These are phyloP conservation scores for Trametes cingulata DNA, from an alignment of 768 basidiomycete genomes.

Conservation along the genomic window DNA sequence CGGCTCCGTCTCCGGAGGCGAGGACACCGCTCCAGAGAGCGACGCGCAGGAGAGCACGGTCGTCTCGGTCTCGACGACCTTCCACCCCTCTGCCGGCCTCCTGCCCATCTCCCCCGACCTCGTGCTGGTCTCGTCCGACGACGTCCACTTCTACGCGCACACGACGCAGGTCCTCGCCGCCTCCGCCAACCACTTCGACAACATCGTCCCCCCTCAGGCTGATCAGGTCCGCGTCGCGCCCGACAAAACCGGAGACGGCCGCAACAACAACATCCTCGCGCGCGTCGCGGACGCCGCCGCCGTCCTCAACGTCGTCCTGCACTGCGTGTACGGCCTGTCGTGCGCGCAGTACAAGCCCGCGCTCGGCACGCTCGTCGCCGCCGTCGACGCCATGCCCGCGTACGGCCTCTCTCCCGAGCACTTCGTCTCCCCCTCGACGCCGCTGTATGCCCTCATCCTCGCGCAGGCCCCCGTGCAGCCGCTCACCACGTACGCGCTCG, in stretches of 20 bases:
- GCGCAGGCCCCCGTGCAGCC: slow-evolving; percentile 36
- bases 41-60: neutral
- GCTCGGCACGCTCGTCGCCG: slow-evolving; percentile 24
- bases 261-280: slow-evolving; percentile 34
- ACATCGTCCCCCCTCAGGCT: slow-evolving; percentile 15
- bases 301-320: slow-evolving; percentile 36
- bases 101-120: slow-evolving; percentile 22
- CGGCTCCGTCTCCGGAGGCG: neutral
- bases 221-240: neutral
- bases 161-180: slow-evolving; percentile 12
- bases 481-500: slow-evolving; percentile 44
- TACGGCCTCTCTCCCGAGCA: slow-evolving; percentile 29
- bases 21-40: neutral
- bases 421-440: slow-evolving; percentile 30
- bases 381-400: slow-evolving; percentile 24
- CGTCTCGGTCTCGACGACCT: slow-evolving; percentile 26
- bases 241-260: slow-evolving; percentile 31
- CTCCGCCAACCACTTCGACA: slow-evolving; percentile 31
- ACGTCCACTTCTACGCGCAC: slow-evolving; percentile 36
- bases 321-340: slow-evolving; percentile 34
- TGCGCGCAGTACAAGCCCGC: slow-evolving; percentile 28
- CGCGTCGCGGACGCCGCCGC: slow-evolving; percentile 31
- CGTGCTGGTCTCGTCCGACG: slow-evolving; percentile 29
- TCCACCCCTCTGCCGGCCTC: slow-evolving; percentile 17
- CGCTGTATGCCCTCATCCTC: slow-evolving; percentile 36